phyloP scores from a whole-genome alignment of 306 rosid genomes.

The Pyrus communis region DNA sequence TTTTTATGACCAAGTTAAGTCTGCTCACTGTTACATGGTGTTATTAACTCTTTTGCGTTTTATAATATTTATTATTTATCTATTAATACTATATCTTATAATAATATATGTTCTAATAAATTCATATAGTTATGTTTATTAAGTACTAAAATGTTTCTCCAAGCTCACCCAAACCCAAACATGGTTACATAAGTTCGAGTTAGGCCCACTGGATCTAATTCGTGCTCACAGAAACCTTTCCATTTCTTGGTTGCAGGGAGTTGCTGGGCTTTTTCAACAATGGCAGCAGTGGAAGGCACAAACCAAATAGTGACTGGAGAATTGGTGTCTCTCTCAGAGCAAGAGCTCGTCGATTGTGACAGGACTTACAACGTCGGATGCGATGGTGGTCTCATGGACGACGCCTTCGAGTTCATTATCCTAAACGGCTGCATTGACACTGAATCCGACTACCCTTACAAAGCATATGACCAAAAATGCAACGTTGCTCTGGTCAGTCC shows the following conservation, averaged over 20 bases:
- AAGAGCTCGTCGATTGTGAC: conserved; percentile 90
- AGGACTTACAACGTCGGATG: conserved; percentile 56
- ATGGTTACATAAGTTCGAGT: too few relatives aligned
- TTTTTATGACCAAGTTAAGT: too few relatives aligned
- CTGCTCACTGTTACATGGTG: too few relatives aligned
- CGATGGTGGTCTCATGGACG: conserved; percentile 86
- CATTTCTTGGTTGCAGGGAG: conserved; percentile 40
- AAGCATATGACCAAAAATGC: conserved; percentile 46
- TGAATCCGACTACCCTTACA: conserved; percentile 77
- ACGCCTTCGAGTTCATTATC: conserved; percentile 77
- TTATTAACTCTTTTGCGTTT: too few relatives aligned
- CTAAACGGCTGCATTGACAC: conserved; percentile 82
- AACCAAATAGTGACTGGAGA: conserved; percentile 72
- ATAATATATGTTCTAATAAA: too few relatives aligned
- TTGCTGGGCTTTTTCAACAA: conserved; percentile 92
- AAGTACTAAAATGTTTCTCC: too few relatives aligned
- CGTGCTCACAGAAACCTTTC: neutral
- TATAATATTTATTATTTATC: too few relatives aligned
- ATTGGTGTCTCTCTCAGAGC: conserved; percentile 72
- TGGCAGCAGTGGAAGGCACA: conserved; percentile 80
- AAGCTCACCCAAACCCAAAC: too few relatives aligned
- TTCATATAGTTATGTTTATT: too few relatives aligned
- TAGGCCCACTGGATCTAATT: neutral
- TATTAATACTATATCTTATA: too few relatives aligned
- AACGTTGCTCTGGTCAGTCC: conserved; percentile 40